phyloP scores from a whole-genome alignment of 192 early-diverging fungal genomes.

The Neocallimastix lanati region DNA sequence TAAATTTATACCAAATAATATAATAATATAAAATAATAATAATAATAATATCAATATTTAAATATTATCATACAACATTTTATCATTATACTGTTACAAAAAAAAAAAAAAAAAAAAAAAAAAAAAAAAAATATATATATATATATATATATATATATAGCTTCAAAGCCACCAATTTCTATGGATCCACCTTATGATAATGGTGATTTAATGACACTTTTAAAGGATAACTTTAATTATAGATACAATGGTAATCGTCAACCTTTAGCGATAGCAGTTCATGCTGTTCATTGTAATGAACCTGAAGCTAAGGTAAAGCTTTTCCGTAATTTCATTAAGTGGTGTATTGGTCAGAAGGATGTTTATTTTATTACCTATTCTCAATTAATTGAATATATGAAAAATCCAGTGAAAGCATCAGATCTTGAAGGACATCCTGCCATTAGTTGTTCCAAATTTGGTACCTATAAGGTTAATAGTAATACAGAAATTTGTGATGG shows the following conservation, averaged over 20 bases:
- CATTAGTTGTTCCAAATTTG: conserved; percentile 25
- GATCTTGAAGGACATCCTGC: conserved; percentile 30
- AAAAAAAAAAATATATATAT: too few relatives aligned
- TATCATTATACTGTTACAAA: too few relatives aligned
- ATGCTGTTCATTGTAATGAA: conserved; percentile 17
- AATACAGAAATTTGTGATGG: conserved; percentile 56
- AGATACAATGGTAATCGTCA: conserved; percentile 18
- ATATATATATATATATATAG: too few relatives aligned
- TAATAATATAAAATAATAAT: too few relatives aligned
- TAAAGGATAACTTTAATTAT: conserved; percentile 34
- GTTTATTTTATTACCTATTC: conserved; percentile 54
- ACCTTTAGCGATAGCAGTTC: conserved; percentile 29
- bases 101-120: too few relatives aligned
- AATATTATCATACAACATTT: too few relatives aligned
- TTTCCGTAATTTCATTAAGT: conserved; percentile 29
- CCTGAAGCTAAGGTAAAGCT: conserved; percentile 2
- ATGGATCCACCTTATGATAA: conserved; percentile 22
- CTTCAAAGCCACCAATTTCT: conserved; percentile 19
- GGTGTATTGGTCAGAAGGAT: conserved; percentile 26
- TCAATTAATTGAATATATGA: conserved; percentile 54
- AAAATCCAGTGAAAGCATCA: conserved; percentile 52
- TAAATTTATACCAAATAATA: too few relatives aligned
- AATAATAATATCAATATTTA: too few relatives aligned
- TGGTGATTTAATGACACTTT: conserved; percentile 16
- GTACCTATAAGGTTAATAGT: conserved; percentile 27